These are phyloP conservation scores for Trametes sp. DNA, from an alignment of 1,284 basidiomycete genomes.

Conservation along the genomic window DNA sequence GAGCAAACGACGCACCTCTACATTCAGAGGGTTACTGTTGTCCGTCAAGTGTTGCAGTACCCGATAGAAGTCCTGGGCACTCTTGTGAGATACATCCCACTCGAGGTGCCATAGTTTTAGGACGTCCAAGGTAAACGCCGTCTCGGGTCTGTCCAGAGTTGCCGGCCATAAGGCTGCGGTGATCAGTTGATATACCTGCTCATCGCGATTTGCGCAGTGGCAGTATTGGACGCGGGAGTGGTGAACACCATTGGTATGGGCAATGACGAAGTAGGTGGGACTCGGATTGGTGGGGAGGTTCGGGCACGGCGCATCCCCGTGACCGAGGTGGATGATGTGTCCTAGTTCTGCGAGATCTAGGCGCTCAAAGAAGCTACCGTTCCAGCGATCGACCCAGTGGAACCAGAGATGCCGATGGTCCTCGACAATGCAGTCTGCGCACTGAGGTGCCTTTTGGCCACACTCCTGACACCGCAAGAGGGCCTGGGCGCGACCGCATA, in stretches of 20 bases:
- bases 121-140: slow-evolving; percentile 5
- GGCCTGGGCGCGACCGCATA: no score
- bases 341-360: background rate
- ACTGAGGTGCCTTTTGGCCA: background rate
- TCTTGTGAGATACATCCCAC: background rate
- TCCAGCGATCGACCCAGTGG: slow-evolving; percentile 5
- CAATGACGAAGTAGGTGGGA: slow-evolving; percentile 1
- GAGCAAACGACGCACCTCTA: no score
- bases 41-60: no score
- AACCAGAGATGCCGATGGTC: background rate
- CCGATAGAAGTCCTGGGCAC: background rate
- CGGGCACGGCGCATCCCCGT: background rate
- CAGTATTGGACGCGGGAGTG: background rate
- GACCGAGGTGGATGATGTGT: background rate
- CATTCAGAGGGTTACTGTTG: no score
- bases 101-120: slow-evolving; percentile 2
- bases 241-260: slow-evolving; percentile 5
- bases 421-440: background rate
- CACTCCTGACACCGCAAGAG: slow-evolving; percentile 6
- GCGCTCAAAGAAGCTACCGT: slow-evolving; percentile 1
- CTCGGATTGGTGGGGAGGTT: background rate
- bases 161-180: background rate
- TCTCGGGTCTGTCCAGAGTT: background rate
- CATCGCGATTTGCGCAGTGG: background rate
- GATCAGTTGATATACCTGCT: background rate